A percentile compares a stretch with the other conserved stretches of the same genome.
Conservation (phyloP, 2,329 filamentous ascomycete species). For the Zymoseptoria tritici region DNA sequence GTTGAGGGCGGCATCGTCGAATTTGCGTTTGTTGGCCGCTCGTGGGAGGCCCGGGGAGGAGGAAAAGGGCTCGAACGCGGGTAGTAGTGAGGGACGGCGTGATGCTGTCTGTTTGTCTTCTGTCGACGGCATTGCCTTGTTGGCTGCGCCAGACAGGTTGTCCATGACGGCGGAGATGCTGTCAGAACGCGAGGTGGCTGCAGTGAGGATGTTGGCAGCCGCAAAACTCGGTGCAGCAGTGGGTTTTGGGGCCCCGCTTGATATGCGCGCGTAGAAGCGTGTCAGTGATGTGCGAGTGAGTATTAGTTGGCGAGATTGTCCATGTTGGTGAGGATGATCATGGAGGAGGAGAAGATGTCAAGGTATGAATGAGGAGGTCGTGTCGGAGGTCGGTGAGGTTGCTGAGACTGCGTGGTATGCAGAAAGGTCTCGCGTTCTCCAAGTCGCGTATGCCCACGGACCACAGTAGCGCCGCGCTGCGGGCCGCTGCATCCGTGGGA, state of each 20-base stretch:
- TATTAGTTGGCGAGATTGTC: conserved; percentile 7
- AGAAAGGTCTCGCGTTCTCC: background rate
- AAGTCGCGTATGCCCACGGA: background rate
- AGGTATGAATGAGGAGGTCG: background rate
- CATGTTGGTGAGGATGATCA: conserved; percentile 4
- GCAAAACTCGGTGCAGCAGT: background rate
- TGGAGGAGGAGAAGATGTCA: background rate
- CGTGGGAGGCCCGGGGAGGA: conserved; percentile 67
- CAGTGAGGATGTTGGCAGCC: background rate
- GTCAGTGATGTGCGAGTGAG: conserved; percentile 5
- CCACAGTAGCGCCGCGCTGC: background rate
- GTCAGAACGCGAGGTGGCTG: conserved; percentile 15
- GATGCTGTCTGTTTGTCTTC: conserved; percentile 15
- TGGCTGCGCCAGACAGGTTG: conserved; percentile 10
- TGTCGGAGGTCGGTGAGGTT: background rate
- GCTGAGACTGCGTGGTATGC: background rate
- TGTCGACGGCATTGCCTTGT: conserved; percentile 11
- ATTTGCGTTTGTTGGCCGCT: conserved; percentile 56
- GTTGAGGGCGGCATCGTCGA: conserved; percentile 38
- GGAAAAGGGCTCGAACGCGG: conserved; percentile 72
- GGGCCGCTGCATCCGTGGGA: background rate
- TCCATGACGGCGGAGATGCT: conserved; percentile 19
- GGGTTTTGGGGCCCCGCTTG: conserved; percentile 3
- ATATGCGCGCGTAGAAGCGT: conserved; percentile 9
- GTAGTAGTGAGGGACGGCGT: conserved; percentile 57